Evolutionary conservation across 1,284 basidiomycete species (phyloP), one percentile per base, ranked within the genome.

Genomic region (Austroboletus novae-zelandiae): DNA sequence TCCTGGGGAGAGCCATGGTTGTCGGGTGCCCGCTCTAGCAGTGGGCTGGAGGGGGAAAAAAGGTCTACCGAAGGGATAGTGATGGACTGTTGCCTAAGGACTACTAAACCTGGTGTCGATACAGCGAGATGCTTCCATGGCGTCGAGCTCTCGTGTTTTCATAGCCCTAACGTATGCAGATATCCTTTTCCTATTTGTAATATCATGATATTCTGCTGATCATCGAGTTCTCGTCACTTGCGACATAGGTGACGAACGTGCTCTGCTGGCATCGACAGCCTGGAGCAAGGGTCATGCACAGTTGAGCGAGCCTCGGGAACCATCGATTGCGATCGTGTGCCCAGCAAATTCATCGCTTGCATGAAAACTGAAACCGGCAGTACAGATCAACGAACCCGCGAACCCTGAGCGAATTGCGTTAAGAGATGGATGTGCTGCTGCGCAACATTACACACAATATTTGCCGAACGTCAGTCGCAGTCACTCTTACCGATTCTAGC

Each of bases 41-140:
- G 65, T 50, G 65, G 65, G 64, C 64, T 53, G 66, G 66, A 40
- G 46, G 40, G 51, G 48, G 49, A 48, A 48, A 58, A 43, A 43
- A 31, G 54, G 61, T 43, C 43, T 54, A 52, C 43, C 55, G 47
- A 48, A 54, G 51, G 42, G 50, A 53, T 65, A 57, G 51, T 54
- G 51, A 61, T 55, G 58, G 59, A 65, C 57, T 48, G 53, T 51
- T 60, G 51, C 52, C 48, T 50, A 66, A 62, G 67, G 65, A 65
- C 62, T 53, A 50, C 53, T 61, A 51, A 55, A 58, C 52, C 39
- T 51, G 55, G 57, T 55, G 63, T 56, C 58, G 47, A 49, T 53
- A 51, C 37, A 51, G 47, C 40, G 51, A 58, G 37, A 62, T 62
- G 53, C 62, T 51, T 65, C 46, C 49, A 58, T 50, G 6, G 47